phyloP scores from a whole-genome alignment of 306 rosid species.

The Cicer yamashitae region DNA sequence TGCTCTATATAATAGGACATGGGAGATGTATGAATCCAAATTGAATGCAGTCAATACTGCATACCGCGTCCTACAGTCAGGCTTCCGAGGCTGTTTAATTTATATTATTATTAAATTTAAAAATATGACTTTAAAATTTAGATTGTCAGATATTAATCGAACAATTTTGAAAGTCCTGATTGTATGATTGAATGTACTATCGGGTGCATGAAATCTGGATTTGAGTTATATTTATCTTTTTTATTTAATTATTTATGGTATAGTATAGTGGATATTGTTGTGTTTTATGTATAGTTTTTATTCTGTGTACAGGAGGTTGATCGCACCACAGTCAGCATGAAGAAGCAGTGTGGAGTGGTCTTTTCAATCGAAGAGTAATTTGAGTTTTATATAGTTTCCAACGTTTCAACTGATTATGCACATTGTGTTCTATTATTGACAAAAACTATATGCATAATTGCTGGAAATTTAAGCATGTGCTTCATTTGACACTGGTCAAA shows the following conservation, averaged over 20 bases:
- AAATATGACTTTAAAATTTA: too few species aligned
- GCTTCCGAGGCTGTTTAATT: too few species aligned
- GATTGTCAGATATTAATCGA: too few species aligned
- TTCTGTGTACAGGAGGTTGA: constrained; percentile 62
- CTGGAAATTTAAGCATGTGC: background rate
- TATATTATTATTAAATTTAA: too few species aligned
- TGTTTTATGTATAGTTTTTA: background rate
- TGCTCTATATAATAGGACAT: background rate
- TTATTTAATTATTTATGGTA: background rate
- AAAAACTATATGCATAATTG: background rate
- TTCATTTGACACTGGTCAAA: constrained; percentile 2
- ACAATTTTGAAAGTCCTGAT: too few species aligned
- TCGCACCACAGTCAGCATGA: constrained; percentile 63
- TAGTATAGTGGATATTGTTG: constrained; percentile 24
- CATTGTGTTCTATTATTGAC: background rate
- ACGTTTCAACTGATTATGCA: constrained; percentile 28
- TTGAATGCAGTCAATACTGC: too few species aligned
- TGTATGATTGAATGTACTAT: too few species aligned
- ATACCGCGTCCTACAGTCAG: too few species aligned
- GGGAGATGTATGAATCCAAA: background rate
- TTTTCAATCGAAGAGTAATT: constrained; percentile 64
- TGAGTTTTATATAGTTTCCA: constrained; percentile 13
- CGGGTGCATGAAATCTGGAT: too few species aligned
- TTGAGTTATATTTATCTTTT: background rate
- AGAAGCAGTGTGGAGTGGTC: constrained; percentile 48